Evolutionary conservation across 257 asterid species (phyloP).

Genomic region (Plectranthus barbatus): DNA sequence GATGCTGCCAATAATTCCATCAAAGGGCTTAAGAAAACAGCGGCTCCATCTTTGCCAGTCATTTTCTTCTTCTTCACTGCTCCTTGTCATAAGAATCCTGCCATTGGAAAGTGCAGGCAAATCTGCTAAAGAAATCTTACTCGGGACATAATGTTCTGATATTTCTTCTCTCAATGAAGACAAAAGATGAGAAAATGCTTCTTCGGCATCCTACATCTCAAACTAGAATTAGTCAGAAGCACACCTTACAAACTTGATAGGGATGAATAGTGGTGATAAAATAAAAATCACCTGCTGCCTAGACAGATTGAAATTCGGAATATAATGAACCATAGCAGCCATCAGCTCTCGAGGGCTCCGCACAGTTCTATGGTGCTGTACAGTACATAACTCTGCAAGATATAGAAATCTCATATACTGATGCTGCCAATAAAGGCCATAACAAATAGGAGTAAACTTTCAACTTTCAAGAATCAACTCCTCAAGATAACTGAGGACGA

Average conservation of each 20-base stretch:
- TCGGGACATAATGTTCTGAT: conserved; percentile 43
- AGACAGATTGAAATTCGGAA: conserved; percentile 74
- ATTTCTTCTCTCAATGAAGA: conserved; percentile 79
- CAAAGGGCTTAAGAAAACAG: conserved; percentile 72
- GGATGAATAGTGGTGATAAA: conserved; percentile 5
- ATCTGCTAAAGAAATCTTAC: conserved; percentile 45
- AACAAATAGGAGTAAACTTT: background rate
- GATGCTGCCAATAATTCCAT: conserved; percentile 76
- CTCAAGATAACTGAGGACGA: background rate
- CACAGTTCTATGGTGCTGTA: conserved; percentile 46
- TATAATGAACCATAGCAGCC: conserved; percentile 59
- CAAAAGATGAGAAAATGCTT: conserved; percentile 75
- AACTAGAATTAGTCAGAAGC: conserved; percentile 13
- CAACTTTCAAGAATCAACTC: background rate
- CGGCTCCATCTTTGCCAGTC: conserved; percentile 63
- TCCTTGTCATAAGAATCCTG: conserved; percentile 37
- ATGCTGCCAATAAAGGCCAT: background rate
- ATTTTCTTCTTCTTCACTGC: conserved; percentile 32
- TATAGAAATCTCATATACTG: background rate
- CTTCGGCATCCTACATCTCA: conserved; percentile 85
- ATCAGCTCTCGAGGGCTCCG: conserved; percentile 68
- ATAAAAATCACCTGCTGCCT: conserved; percentile 60
- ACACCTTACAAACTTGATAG: background rate
- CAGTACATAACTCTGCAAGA: conserved; percentile 55
- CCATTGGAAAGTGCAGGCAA: conserved; percentile 35